Evolutionary conservation across 1,139 yeast species (phyloP).

Genomic region (Kodamaea ohmeri): DNA sequence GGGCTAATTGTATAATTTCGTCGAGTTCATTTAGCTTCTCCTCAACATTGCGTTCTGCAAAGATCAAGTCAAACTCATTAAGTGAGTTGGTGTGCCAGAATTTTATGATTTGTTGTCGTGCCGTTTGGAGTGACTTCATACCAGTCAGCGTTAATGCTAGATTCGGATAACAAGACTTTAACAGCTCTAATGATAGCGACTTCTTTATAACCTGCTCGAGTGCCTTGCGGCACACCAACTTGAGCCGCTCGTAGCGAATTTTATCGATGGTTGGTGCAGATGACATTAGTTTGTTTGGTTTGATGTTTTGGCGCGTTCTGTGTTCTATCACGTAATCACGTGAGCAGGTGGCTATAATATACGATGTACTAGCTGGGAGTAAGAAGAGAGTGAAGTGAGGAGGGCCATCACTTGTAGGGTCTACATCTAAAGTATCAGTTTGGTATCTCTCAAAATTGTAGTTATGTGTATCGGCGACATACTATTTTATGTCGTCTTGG

Average conservation of each 20-base stretch:
- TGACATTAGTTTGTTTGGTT: slow-evolving; percentile 3
- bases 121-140: slow-evolving; percentile 48
- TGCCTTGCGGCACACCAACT: slow-evolving; percentile 61
- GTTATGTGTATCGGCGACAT: too few species aligned
- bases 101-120: slow-evolving; percentile 57
- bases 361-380: too few species aligned
- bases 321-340: too few species aligned
- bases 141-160: slow-evolving; percentile 53
- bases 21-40: slow-evolving; percentile 63
- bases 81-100: slow-evolving; percentile 60
- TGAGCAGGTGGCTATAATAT: too few species aligned
- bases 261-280: slow-evolving; percentile 21
- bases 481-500: background rate
- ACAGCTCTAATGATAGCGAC: slow-evolving; percentile 56
- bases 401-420: too few species aligned
- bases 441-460: too few species aligned
- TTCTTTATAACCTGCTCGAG: slow-evolving; percentile 61
- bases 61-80: slow-evolving; percentile 65
- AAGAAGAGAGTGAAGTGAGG: too few species aligned
- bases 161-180: slow-evolving; percentile 66
- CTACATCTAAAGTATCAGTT: too few species aligned
- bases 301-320: too few species aligned
- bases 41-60: slow-evolving; percentile 58
- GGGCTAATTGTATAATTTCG: slow-evolving; percentile 57
- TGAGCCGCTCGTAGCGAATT: slow-evolving; percentile 53